Evolutionary conservation across 1,139 yeast species (phyloP), one percentile per base, ranked within the genome.

Genomic region (Protomyces inouyei): DNA sequence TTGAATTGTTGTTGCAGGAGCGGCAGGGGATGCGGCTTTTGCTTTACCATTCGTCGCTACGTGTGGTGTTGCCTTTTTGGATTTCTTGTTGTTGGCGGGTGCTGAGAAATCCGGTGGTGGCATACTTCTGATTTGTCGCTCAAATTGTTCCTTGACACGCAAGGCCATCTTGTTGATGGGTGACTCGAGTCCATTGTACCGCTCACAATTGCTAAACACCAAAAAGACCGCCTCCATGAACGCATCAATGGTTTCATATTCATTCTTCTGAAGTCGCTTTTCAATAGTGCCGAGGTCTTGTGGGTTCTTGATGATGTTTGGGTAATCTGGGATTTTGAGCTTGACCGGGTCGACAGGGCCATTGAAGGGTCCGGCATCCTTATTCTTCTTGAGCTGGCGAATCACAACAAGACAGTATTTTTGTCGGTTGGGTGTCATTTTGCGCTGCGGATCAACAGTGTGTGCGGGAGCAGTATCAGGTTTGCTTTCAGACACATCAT

Each of bases 211-310:
- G 37, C 77, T 75, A 35, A 93, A 93, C 85, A 93, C 89, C 69
- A 89, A 78, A 71, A 89, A 86, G 77, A 93, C 89, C 76, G 95
- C 98, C 16, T 82, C 87, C 37, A 81, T 82, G 61, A 92, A 83
- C 69, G 86, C 85, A 66, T 82, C 80, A 9, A 91, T 85, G 5
- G 83, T 80, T 67, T 81, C 86, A 75, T 92, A 93, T 2, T 91
- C 93, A 72, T 84, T 83, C 12, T 76, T 83, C 60, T 74, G 79
- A 57, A 92, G 77, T 75, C 92, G 93, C 70, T 83, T 83, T 75
- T 95, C 98, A 70, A 93, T 88, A 2, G 98, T 91, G 4, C 92
- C 83, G 59, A 93, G 79, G 75, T 92, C 98, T 98, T 95, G 93
- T 51, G 99, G 99, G 70, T 88, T 80, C 68, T 83, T 82, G 71